phyloP scores from a whole-genome alignment of 345 rosid species.

The Eucalyptus regnans region DNA sequence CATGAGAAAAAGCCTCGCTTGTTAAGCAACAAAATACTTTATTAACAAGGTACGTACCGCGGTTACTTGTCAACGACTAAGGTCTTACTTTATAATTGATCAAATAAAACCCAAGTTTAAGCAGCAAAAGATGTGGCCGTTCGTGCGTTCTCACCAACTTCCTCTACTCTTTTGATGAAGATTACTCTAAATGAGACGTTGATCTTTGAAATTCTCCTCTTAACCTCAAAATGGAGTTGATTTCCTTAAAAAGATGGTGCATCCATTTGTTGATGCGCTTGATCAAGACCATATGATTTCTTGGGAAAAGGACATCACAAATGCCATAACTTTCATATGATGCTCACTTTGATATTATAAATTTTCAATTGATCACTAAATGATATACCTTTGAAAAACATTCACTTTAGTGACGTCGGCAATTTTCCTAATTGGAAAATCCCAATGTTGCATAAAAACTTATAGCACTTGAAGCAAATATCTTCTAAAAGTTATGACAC shows the following conservation, averaged over 20 bases:
- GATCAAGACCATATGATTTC: neutral
- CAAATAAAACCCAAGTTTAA: neutral
- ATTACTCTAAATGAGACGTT: neutral
- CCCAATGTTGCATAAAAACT: neutral
- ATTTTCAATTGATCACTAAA: too few species aligned
- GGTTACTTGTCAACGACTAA: neutral
- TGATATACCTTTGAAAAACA: too few species aligned
- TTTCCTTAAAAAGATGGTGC: neutral
- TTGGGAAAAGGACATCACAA: neutral
- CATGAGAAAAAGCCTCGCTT: neutral
- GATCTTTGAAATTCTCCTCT: neutral
- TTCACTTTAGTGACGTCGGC: accelerated
- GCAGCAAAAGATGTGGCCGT: neutral
- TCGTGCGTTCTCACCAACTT: too few species aligned
- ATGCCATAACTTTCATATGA: too few species aligned
- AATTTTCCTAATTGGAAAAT: too few species aligned
- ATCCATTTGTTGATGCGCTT: neutral
- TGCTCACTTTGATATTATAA: too few species aligned
- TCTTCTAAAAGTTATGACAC: neutral
- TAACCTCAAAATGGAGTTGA: neutral
- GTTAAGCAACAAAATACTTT: neutral
- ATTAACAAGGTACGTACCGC: neutral
- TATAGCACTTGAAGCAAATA: neutral
- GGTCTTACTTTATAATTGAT: neutral
- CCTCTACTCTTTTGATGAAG: neutral